A percentile compares a stretch with the other conserved stretches of the same genome.
These are phyloP conservation scores for Trichoderma parareesei DNA, from an alignment of 495 filamentous ascomycete species.

Conservation along the genomic window DNA sequence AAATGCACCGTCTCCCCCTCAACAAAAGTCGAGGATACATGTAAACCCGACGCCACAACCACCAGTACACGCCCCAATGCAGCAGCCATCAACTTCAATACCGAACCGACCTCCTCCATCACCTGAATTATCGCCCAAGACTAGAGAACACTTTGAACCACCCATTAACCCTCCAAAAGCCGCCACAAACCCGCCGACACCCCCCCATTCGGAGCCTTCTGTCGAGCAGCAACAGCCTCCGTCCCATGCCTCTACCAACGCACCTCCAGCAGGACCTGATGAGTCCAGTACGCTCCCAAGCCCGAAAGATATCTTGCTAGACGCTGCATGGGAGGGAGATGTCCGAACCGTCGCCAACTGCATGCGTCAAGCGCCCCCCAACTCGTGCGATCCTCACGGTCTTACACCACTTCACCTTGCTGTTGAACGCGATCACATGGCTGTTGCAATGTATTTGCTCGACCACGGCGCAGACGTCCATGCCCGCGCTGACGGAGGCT, in stretches of 20 bases:
- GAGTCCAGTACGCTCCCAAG: background rate
- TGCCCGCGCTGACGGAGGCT: constrained; percentile 16
- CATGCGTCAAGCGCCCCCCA: constrained; percentile 1
- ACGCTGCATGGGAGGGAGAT: constrained; percentile 12
- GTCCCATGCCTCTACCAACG: background rate
- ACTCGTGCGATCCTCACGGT: constrained; percentile 4
- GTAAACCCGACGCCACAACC: background rate
- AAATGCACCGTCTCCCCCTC: background rate
- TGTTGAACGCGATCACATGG: constrained; percentile 27
- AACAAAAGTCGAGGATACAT: too few relatives aligned
- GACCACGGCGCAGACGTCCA: constrained; percentile 28
- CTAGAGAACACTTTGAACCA: background rate
- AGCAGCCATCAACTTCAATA: background rate
- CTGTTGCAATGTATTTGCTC: constrained; percentile 32
- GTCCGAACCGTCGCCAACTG: background rate
- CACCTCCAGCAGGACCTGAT: background rate
- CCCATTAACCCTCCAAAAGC: background rate
- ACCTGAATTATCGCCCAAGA: background rate
- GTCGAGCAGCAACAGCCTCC: constrained; percentile 5
- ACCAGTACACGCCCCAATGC: background rate
- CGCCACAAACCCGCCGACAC: background rate
- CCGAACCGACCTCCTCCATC: background rate
- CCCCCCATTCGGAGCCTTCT: background rate
- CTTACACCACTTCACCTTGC: constrained; percentile 33
- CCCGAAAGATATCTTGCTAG: constrained; percentile 4